Evolutionary conservation across 306 rosid genomes (phyloP).

Genomic region (Fragaria nilgerrensis): DNA sequence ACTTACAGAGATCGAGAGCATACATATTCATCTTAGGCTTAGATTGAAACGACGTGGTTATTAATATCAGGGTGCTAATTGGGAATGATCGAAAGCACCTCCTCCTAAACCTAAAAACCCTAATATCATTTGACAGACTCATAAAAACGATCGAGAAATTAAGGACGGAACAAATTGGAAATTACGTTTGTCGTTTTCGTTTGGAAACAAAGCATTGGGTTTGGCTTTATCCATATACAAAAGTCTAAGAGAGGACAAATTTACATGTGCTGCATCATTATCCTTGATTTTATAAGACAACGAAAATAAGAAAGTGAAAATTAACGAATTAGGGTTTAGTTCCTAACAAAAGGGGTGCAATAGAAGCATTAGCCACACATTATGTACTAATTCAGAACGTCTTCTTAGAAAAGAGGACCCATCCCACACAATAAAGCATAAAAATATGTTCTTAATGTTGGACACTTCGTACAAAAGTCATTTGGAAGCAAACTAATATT

Average conservation of each 20-base stretch:
- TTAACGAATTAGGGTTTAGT: slow-evolving; percentile 5
- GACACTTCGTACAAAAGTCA: slow-evolving; percentile 37
- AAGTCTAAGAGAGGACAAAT: slow-evolving; percentile 6
- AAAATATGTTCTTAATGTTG: slow-evolving; percentile 13
- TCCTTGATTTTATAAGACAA: slow-evolving; percentile 25
- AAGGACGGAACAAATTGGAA: background rate
- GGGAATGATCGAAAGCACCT: background rate
- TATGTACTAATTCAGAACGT: slow-evolving; percentile 21
- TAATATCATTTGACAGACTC: background rate
- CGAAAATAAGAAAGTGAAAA: background rate
- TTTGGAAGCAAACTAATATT: slow-evolving; percentile 33
- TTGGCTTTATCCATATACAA: slow-evolving; percentile 16
- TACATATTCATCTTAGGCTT: background rate
- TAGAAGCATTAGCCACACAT: slow-evolving; percentile 26
- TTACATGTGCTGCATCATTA: slow-evolving; percentile 11
- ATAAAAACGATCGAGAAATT: background rate
- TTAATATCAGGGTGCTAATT: background rate
- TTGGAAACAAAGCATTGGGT: background rate
- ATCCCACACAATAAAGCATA: slow-evolving; percentile 22
- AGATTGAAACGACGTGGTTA: background rate
- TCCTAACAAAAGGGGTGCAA: slow-evolving; percentile 36
- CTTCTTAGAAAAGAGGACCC: slow-evolving; percentile 17
- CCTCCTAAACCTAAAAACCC: background rate
- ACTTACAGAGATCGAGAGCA: background rate
- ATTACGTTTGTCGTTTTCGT: slow-evolving; percentile 14